Evolutionary conservation across 2,329 filamentous ascomycete species (phyloP), one percentile per base, ranked within the genome.

Genomic region (Leptographium wingfieldii): DNA sequence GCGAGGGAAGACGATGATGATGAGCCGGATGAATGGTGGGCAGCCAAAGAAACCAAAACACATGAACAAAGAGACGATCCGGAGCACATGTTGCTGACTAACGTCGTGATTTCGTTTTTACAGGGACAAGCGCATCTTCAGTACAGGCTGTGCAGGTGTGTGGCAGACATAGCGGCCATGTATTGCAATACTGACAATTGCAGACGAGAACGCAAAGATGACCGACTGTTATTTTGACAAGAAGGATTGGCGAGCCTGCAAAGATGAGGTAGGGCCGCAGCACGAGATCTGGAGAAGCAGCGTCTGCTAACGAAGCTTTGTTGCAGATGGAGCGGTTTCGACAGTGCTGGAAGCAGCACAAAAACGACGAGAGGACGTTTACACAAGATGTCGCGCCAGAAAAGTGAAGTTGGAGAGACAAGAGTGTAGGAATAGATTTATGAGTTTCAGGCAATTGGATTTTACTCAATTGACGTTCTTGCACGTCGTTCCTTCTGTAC

Each of bases 81-180:
- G 35, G 14, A 16, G 7, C 12, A 22, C 19, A 9, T 16, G 43
- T 61, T 59, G 64, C 61, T 67, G 67, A 66, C 66, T 63, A 66
- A 63, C 16, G 9, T 3, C 22, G 33, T 11, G 2, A 22, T 22
- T 22, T 22, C 22, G 22, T 22, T 35, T 35, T 55, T 16, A 61
- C 70, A 97, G 92, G 92, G 92, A 97, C 77, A 92, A 96, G 81
- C 82, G 94, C 70, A 97, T 97, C 73, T 95, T 90, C 77, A 96
- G 90, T 77, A 97, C 92, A 3, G 94, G 92, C 61, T 97, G 92
- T 70, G 83, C 91, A 73, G 86, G 92, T 95, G 75, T 29, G 61
- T 27, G 19, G 3, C 49, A 14, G 5, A 22, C 22, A 22, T 22
- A 12, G 6, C 53, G 25, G 16, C 29, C 27, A 2, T 5, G 22